Base-by-base conservation (phyloP, 306 rosid species). In the Senna tora region DNA sequence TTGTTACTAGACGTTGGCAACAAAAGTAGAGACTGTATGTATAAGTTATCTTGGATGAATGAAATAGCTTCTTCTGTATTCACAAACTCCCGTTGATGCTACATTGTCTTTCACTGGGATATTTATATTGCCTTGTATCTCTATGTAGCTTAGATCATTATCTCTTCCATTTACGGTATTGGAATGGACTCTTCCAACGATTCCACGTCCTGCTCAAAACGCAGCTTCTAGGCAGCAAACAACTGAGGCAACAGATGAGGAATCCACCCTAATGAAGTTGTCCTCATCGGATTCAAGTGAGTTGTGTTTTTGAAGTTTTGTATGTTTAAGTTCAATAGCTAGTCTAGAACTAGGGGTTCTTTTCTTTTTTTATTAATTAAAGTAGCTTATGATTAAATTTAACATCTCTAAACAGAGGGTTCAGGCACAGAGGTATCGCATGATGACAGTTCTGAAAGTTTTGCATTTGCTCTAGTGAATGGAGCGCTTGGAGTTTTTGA, bases 401-500 rank as follows among this genome's bases (percentile, higher is more conserved):
- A 72, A 43, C 43, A 79, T 83, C 15, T 41, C 32, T 70, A 57
- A 81, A 74, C 81, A 89, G 97, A 86, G 87, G 79, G 80, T 78
- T 59, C 80, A 71, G 81, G 79, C 81, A 64, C 94, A 54, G 97
- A 91, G 75, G 93, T 80, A 78, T 82, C 96, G 75, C 87, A 87
- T 52, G 96, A 89, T 58, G 99, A 94, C 53, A 66, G 84, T 75
- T 86, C 99, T 6, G 97, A 94, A 82, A 94, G 97, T 80, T 94
- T 94, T 86, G 90, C 99, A 36, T 94, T 94, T 85, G 99, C 99
- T 42, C 77, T 94, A 14, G 89, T 76, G 74, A 94, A 94, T 75
- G 99, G 99, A 53, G 99, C 99, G 7, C 96, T 94, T 70, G 99
- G 99, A 67, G 99, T 94, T 77, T 94, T 94, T 83, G 99, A 94